Conservation (phyloP, 2,329 filamentous ascomycete genomes). For the Orbilia javanica region DNA sequence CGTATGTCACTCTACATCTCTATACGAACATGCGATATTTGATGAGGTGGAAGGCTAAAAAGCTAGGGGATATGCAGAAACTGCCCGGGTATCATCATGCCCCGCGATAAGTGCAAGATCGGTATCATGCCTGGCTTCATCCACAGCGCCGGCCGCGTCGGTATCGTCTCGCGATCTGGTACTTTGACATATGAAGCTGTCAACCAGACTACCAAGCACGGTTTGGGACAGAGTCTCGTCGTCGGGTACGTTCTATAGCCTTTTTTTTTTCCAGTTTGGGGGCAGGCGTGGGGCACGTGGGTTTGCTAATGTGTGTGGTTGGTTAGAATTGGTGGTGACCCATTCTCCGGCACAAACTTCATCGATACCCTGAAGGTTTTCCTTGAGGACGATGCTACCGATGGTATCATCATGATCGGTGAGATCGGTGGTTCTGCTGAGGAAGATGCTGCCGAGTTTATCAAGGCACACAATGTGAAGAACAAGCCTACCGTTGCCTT, state of each 20-base stretch:
- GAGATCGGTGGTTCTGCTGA: conserved; percentile 98
- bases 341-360: conserved; percentile 99
- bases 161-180: conserved; percentile 97
- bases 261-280: not conserved
- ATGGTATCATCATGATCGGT: conserved; percentile 99
- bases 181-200: conserved; percentile 99
- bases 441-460: conserved; percentile 97
- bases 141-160: conserved; percentile 98
- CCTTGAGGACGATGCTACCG: conserved; percentile 93
- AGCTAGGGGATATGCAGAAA: conserved; percentile 70
- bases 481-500: conserved; percentile 98
- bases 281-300: not conserved
- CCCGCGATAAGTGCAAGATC: conserved; percentile 95
- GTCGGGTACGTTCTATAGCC: conserved; percentile 72
- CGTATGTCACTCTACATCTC: conserved; percentile 64
- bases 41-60: not conserved
- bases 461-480: conserved; percentile 89
- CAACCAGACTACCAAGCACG: conserved; percentile 98
- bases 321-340: conserved; percentile 87
- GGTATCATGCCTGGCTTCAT: conserved; percentile 99
- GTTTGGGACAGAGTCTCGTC: conserved; percentile 96
- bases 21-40: not conserved
- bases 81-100: conserved; percentile 93
- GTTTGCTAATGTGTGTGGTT: not conserved
- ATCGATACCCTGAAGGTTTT: conserved; percentile 99